Base-by-base conservation (phyloP, 306 rosid species). In the Gillenia trifoliata region DNA sequence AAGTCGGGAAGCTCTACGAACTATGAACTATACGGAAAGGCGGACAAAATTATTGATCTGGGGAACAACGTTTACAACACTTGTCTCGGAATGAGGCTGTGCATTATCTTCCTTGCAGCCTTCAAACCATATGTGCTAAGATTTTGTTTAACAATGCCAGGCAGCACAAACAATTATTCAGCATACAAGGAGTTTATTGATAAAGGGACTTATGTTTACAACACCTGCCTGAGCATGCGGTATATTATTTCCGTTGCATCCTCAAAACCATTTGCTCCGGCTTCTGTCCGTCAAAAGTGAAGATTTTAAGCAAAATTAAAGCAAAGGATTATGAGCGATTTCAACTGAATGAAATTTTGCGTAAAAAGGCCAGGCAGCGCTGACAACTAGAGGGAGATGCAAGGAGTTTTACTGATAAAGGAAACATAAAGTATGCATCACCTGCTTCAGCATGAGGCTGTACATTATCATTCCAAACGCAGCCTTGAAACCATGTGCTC, bases 401-500 rank as follows among this genome's bases (percentile, higher is more conserved):
- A 25, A 69, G 59, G 70, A 54, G n/a, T 23, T 19, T 50, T 67
- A 30, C 23, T 31, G 49, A 69, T 22, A 65, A 79, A 3, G 33
- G 12, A 22, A 59, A 19, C 50, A 45, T 62, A 67, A 73, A 81
- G 74, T 77, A 26, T 71, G 33, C 12, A 59, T 10, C n/a, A 40
- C 40, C 79, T 38, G 69, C 68, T 22, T 19, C 41, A 47, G 68
- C 65, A 7, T 49, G 60, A 52, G 31, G 72, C 74, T 57, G 41
- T 74, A 78, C 82, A 77, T 75, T 67, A 72, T 30, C 77, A 78
- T 66, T 76, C 78, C 26, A 56, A 71, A 55, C 22, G 75, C n/a
- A 72, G 74, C 79, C 81, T 85, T 78, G 96, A 91, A 80, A 87
- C 86, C 97, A 93, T 91, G 86, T 93, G 83, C 83, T 88, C 94